Conservation (phyloP, 495 filamentous ascomycete species). For the Podospora bellae-mahoneyi region DNA sequence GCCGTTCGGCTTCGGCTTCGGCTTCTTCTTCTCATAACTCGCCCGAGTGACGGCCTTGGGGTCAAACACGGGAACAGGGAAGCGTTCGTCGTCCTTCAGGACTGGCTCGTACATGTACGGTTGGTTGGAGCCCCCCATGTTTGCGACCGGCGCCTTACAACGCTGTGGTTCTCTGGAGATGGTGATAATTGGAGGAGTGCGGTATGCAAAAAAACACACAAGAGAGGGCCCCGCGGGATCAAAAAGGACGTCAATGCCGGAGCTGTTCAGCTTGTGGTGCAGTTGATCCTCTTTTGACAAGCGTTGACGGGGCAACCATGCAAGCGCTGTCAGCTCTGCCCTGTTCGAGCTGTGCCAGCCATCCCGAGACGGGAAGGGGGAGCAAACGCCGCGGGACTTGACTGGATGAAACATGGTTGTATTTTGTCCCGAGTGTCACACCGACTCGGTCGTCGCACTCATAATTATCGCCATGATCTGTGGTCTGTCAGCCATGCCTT, state of each 20-base stretch:
- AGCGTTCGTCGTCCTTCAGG: slow-evolving; percentile 40
- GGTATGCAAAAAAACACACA: neutral
- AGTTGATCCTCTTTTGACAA: neutral
- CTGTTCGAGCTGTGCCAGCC: neutral
- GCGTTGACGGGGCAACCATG: slow-evolving; percentile 21
- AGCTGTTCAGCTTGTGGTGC: neutral
- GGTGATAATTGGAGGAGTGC: neutral
- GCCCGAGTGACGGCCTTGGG: slow-evolving; percentile 77
- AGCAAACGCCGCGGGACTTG: neutral
- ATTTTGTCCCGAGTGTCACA: no score
- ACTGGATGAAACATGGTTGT: neutral
- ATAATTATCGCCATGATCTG: neutral
- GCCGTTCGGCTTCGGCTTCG: slow-evolving; percentile 66
- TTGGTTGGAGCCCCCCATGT: slow-evolving; percentile 49
- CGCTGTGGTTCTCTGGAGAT: neutral
- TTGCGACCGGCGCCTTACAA: slow-evolving; percentile 25
- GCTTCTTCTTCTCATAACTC: slow-evolving; percentile 57
- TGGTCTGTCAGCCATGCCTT: neutral
- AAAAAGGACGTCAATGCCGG: neutral
- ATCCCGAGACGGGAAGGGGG: neutral
- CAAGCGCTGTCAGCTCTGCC: slow-evolving; percentile 8
- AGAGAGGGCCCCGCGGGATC: neutral
- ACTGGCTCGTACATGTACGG: slow-evolving; percentile 74
- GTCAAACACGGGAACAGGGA: slow-evolving; percentile 63
- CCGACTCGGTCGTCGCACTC: neutral